Percentiles rank a stretch among this genome's conserved stretches.
Evolutionary conservation across 257 asterid species (phyloP).

Genomic region (Solanum raphanifolium): DNA sequence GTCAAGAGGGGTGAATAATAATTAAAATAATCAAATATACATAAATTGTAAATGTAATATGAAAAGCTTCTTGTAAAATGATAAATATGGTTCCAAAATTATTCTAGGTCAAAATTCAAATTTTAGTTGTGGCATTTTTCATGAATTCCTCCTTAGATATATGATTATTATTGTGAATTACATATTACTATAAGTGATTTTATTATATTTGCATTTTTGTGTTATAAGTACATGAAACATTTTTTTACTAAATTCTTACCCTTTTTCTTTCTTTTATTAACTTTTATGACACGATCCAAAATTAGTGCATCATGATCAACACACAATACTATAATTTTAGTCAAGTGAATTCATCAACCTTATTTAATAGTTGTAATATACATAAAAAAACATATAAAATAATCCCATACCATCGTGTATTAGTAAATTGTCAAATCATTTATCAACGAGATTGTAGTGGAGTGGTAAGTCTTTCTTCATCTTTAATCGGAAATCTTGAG

Average conservation of each 20-base stretch:
- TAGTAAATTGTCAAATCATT: neutral
- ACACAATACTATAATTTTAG: neutral
- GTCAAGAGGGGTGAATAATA: no score
- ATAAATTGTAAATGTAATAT: no score
- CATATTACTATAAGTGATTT: neutral
- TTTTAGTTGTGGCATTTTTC: neutral
- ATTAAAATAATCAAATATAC: no score
- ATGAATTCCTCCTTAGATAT: neutral
- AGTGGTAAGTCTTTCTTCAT: no score
- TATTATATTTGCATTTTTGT: neutral
- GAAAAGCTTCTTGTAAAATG: neutral
- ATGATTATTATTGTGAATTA: neutral
- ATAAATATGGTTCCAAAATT: neutral
- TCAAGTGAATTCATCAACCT: neutral
- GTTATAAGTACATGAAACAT: neutral
- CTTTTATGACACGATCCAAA: neutral
- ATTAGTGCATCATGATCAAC: neutral
- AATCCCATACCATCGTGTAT: neutral
- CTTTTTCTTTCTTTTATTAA: neutral
- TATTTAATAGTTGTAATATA: neutral
- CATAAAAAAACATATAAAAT: neutral
- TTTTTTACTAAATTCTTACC: neutral
- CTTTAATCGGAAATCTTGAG: rapidly evolving
- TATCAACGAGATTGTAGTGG: no score
- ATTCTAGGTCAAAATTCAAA: neutral